Conservation (phyloP, 1,284 basidiomycete species). For the Mrakiaceae sp. region DNA sequence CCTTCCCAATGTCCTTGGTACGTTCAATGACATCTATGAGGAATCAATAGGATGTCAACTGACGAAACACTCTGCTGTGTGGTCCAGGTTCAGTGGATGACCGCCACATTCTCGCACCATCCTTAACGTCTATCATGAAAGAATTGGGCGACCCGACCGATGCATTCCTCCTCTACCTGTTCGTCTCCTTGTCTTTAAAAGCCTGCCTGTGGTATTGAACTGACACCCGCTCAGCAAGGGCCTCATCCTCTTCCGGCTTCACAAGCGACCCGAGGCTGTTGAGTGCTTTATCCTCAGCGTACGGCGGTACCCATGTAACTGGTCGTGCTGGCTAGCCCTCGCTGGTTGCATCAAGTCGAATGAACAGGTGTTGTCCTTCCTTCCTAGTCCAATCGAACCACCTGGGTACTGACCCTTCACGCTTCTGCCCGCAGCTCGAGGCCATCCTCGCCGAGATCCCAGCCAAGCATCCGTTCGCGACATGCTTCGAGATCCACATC, state of each 20-base stretch:
- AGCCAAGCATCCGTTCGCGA: conserved; percentile 56
- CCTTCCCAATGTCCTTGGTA: conserved; percentile 31
- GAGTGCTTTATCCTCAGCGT: conserved; percentile 70
- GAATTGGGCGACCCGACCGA: conserved; percentile 52
- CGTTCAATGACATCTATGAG: conserved; percentile 2
- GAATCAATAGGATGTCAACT: too few species aligned
- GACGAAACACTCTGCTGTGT: too few species aligned
- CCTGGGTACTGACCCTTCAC: background rate
- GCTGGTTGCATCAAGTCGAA: conserved; percentile 69
- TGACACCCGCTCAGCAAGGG: conserved; percentile 43
- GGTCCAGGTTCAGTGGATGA: conserved; percentile 52
- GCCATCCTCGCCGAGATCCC: conserved; percentile 47
- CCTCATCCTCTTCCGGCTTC: conserved; percentile 63
- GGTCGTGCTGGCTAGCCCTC: conserved; percentile 82
- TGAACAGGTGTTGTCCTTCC: conserved; percentile 57
- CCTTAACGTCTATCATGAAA: conserved; percentile 51
- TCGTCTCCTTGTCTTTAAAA: conserved; percentile 24
- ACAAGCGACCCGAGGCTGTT: conserved; percentile 71
- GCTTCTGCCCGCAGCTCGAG: conserved; percentile 18
- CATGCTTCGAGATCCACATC: conserved; percentile 81
- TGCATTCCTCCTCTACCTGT: conserved; percentile 81
- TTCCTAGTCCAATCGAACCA: background rate
- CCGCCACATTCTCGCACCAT: conserved; percentile 52
- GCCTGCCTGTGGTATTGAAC: background rate
- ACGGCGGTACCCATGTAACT: conserved; percentile 80